Conservation (phyloP, 495 filamentous ascomycete genomes). For the Tuber brumale region DNA sequence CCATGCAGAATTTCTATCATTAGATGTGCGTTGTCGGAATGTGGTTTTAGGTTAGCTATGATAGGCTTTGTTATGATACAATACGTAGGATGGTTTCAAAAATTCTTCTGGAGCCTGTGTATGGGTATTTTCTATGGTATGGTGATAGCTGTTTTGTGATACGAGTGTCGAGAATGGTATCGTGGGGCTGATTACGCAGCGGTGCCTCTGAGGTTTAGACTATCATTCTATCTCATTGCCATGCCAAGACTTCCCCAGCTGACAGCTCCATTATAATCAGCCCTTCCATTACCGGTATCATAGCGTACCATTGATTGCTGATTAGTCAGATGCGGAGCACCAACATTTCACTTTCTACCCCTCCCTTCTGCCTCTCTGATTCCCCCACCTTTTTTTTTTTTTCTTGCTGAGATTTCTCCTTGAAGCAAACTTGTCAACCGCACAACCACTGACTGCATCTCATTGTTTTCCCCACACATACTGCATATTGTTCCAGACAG, state of each 20-base stretch:
- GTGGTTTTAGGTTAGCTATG: neutral
- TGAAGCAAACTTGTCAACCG: slow-evolving; percentile 40
- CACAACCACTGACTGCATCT: slow-evolving; percentile 20
- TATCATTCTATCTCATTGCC: neutral
- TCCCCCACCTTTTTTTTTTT: slow-evolving; percentile 42
- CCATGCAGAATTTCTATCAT: neutral
- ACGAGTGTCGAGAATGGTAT: neutral
- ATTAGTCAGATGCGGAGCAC: slow-evolving; percentile 37
- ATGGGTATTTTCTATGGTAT: neutral
- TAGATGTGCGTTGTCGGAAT: neutral
- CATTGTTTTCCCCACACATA: slow-evolving; percentile 18
- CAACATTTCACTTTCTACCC: slow-evolving; percentile 41
- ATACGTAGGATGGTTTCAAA: neutral
- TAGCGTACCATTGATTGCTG: neutral
- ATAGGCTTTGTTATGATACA: neutral
- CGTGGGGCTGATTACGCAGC: neutral
- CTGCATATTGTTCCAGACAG: slow-evolving; percentile 42
- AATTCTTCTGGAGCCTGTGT: neutral
- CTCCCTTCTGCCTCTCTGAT: slow-evolving; percentile 28
- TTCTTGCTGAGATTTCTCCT: slow-evolving; percentile 36
- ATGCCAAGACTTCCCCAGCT: neutral
- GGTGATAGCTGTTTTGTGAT: neutral
- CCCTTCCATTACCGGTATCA: neutral
- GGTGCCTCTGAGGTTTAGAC: neutral
- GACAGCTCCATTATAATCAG: neutral